Conservation (phyloP, 768 basidiomycete species). For the Mycena chlorophos region DNA sequence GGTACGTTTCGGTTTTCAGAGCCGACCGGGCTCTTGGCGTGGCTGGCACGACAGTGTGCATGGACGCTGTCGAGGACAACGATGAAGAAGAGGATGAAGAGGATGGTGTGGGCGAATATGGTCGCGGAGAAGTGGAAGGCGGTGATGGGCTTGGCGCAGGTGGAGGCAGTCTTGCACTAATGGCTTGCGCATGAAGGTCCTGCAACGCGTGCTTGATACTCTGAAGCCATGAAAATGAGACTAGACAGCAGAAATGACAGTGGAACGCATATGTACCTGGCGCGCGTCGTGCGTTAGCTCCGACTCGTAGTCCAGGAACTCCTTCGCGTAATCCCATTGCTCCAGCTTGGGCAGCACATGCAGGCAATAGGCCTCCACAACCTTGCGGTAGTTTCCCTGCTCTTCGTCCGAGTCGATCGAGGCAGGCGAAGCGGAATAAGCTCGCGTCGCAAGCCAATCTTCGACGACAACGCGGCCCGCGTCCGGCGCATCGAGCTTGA, state of each 20-base stretch:
- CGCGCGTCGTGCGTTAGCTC: constrained; percentile 54
- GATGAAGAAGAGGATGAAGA: constrained; percentile 67
- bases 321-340: constrained; percentile 79
- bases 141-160: constrained; percentile 28
- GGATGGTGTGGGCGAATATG: constrained; percentile 51
- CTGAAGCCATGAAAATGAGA: constrained; percentile 27
- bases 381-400: constrained; percentile 66
- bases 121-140: constrained; percentile 34
- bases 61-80: constrained; percentile 70
- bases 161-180: constrained; percentile 33
- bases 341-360: constrained; percentile 70
- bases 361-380: constrained; percentile 75
- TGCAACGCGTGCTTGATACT: constrained; percentile 42
- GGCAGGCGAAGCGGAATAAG: constrained; percentile 31
- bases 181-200: constrained; percentile 40
- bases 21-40: constrained; percentile 36
- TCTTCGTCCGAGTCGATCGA: constrained; percentile 29
- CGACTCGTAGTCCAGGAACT: constrained; percentile 72
- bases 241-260: constrained; percentile 4
- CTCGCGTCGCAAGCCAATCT: constrained; percentile 72
- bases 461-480: constrained; percentile 68
- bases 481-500: constrained; percentile 63
- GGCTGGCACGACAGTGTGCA: constrained; percentile 66
- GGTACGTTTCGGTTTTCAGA: constrained; percentile 27
- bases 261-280: constrained; percentile 56